Percentiles rank a stretch among this genome's conserved stretches.
phyloP scores from a whole-genome alignment of 1,284 basidiomycete species.

The Agaricales sp. region DNA sequence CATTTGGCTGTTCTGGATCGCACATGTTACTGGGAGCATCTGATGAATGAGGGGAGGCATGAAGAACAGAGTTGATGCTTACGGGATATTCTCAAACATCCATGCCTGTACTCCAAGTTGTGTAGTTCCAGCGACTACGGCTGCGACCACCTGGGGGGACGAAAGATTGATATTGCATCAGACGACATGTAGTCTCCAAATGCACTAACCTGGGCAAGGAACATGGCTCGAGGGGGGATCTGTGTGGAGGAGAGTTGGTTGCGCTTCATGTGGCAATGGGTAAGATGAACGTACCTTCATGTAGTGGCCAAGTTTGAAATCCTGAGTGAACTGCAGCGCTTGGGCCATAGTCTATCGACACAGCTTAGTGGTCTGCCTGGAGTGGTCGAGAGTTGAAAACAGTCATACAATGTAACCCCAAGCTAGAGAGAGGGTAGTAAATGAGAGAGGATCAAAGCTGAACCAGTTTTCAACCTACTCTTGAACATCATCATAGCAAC shows the following conservation, averaged over 20 bases:
- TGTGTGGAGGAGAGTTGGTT: too few relatives aligned
- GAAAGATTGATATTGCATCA: background rate
- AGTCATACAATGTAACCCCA: background rate
- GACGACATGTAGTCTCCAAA: background rate
- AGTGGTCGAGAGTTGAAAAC: background rate
- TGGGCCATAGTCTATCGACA: constrained; percentile 37
- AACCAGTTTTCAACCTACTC: too few relatives aligned
- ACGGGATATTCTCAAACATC: constrained; percentile 56
- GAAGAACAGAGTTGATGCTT: too few relatives aligned
- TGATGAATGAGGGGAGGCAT: background rate
- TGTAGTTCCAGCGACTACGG: constrained; percentile 50
- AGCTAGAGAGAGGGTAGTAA: constrained; percentile 9
- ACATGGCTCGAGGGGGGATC: constrained; percentile 45
- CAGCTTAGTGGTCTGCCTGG: constrained; percentile 29
- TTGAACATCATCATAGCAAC: constrained; percentile 22
- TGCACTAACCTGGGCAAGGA: constrained; percentile 33
- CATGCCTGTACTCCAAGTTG: constrained; percentile 60
- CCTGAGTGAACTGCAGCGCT: constrained; percentile 45
- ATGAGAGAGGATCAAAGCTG: constrained; percentile 27
- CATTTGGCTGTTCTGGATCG: constrained; percentile 29
- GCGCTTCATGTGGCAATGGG: too few relatives aligned
- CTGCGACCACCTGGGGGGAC: constrained; percentile 44
- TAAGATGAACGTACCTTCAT: constrained; percentile 64
- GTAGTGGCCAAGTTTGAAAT: constrained; percentile 66
- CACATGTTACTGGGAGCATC: constrained; percentile 30